These are phyloP conservation scores for Fremontodendron californicum DNA, from an alignment of 345 rosid species.

Conservation along the genomic window DNA sequence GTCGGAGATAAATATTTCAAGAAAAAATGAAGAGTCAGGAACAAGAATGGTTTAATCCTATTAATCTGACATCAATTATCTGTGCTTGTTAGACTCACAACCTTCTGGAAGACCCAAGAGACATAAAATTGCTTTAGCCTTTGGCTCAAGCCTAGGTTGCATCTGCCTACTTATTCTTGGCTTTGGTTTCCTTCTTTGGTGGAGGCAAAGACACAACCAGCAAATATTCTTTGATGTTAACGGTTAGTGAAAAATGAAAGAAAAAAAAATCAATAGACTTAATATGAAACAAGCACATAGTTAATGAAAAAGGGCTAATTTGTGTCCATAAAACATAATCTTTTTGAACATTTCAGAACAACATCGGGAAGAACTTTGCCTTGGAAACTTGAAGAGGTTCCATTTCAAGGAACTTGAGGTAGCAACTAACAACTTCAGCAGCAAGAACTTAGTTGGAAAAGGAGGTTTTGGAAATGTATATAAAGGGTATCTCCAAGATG, in stretches of 20 bases:
- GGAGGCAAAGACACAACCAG: slow-evolving; percentile 72
- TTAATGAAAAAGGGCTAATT: not conserved
- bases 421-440: slow-evolving; percentile 86
- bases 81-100: slow-evolving; percentile 41
- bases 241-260: slow-evolving; percentile 45
- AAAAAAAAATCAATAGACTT: not conserved
- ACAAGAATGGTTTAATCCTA: too few relatives aligned
- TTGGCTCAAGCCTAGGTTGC: slow-evolving; percentile 63
- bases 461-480: slow-evolving; percentile 97
- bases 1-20: too few relatives aligned
- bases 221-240: slow-evolving; percentile 88
- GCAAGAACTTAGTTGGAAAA: slow-evolving; percentile 83
- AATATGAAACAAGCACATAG: not conserved
- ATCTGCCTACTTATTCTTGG: slow-evolving; percentile 55
- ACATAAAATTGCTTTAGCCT: slow-evolving; percentile 63
- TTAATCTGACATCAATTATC: slow-evolving; percentile 14
- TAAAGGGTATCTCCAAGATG: slow-evolving; percentile 81
- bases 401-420: slow-evolving; percentile 80
- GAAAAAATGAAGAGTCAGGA: too few relatives aligned
- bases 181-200: slow-evolving; percentile 73
- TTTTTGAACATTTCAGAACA: slow-evolving; percentile 43
- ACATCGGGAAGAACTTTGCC: slow-evolving; percentile 57
- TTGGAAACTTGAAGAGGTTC: slow-evolving; percentile 86
- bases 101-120: slow-evolving; percentile 43
- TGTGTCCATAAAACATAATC: not conserved